Base-by-base conservation (phyloP, 164 flowering plant genomes). In the Magnolia officinalis region DNA sequence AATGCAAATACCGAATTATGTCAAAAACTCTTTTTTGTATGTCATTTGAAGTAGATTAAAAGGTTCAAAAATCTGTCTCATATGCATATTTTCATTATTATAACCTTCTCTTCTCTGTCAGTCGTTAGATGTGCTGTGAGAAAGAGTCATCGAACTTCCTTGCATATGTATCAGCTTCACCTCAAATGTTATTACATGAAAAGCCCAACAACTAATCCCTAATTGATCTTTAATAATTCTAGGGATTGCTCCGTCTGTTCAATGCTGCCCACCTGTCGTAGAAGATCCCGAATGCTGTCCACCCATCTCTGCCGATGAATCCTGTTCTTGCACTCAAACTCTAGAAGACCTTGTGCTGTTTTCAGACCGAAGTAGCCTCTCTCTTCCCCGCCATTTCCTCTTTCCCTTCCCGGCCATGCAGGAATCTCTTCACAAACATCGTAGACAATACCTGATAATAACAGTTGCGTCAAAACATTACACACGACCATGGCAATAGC, bases 261-360 rank as follows among this genome's bases (percentile, higher is more conserved):
- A 1, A 82, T 63, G 76, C 79, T 67, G 71, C 72, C 75, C 29
- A 74, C 87, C 79, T 80, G 87, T 5, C 75, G 72, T 31, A 95
- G 89, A 80, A 93, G 86, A 65, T 69, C 81, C 61, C 83, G 87
- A 67, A 92, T 82, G 55, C 86, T 88, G 70, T 84, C 90, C 21
- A 93, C 90, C 99, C 99, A 96, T 80, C 78, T 91, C 83, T 92
- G 92, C 82, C 83, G 87, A 7, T 89, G 91, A 50, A 79, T 71
- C 83, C 86, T 89, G 87, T 80, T 92, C 81, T 88, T 88, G 87
- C 98, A 91, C 82, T 91, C 91, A 82, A 96, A 94, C 79, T 96
- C 98, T 20, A 96, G 80, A 75, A 91, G 81, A 13, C 96, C 99
- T 65, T 87, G 87, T 71, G 85, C 94, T 8, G 99, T 96, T 82